phyloP scores from a whole-genome alignment of 106 monocot species.

The Amphibolis antarctica region DNA sequence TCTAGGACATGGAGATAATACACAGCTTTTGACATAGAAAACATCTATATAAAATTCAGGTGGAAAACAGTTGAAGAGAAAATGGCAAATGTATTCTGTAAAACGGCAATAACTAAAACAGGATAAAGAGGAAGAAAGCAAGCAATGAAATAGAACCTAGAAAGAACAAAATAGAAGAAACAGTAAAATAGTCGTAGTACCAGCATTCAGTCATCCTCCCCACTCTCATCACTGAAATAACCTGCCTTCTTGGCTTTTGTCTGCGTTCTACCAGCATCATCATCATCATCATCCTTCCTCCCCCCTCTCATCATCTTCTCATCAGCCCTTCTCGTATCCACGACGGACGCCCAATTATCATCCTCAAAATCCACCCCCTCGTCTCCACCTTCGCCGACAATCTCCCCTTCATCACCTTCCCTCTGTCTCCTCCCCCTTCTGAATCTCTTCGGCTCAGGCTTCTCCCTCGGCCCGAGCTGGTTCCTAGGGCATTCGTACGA shows the following conservation, averaged over 20 bases:
- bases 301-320: constrained; percentile 34
- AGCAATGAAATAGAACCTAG: background rate
- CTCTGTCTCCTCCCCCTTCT: constrained; percentile 15
- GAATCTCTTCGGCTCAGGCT: constrained; percentile 38
- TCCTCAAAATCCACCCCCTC: constrained; percentile 35
- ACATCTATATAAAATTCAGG: no score
- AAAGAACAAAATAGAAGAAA: background rate
- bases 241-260: constrained; percentile 50
- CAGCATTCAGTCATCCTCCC: constrained; percentile 45
- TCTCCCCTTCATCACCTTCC: constrained; percentile 9
- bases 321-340: constrained; percentile 59
- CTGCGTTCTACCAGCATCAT: constrained; percentile 2
- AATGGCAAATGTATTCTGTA: no score
- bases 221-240: constrained; percentile 98
- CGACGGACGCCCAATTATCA: constrained; percentile 87
- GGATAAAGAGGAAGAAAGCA: background rate
- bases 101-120: no score
- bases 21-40: no score
- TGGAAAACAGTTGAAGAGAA: no score
- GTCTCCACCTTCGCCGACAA: background rate
- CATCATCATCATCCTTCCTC: constrained; percentile 4
- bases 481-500: constrained; percentile 85
- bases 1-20: no score
- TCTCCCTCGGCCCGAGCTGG: constrained; percentile 72
- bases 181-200: background rate